phyloP scores from a whole-genome alignment of 2,329 filamentous ascomycete genomes.

The Nemania sp. region DNA sequence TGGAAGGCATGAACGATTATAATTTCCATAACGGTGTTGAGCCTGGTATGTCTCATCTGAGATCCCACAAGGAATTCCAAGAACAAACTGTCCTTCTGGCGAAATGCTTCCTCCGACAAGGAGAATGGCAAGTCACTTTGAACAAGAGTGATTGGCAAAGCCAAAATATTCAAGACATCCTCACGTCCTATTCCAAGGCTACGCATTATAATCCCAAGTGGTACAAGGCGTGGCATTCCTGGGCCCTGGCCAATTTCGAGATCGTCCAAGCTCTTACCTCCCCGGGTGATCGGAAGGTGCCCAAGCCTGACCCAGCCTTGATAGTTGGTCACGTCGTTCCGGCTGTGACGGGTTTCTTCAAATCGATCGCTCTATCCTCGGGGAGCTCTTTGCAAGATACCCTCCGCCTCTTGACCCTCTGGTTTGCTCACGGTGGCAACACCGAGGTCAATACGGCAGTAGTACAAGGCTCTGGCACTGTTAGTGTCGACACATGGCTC shows the following conservation, averaged over 20 bases:
- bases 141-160: conserved; percentile 91
- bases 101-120: conserved; percentile 95
- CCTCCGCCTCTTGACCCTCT: conserved; percentile 88
- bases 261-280: conserved; percentile 87
- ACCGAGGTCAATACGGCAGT: conserved; percentile 89
- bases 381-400: conserved; percentile 97
- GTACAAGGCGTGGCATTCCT: conserved; percentile 99
- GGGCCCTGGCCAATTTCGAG: conserved; percentile 98
- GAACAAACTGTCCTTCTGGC: conserved; percentile 81
- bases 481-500: conserved; percentile 98
- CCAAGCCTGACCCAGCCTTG: conserved; percentile 70
- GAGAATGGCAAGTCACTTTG: conserved; percentile 91
- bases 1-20: conserved; percentile 61
- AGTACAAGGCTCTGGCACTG: conserved; percentile 88
- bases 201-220: conserved; percentile 94
- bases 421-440: conserved; percentile 94
- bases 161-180: conserved; percentile 85
- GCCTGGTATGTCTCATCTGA: conserved; percentile 59
- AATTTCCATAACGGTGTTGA: conserved; percentile 63
- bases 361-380: conserved; percentile 91
- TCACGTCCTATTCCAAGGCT: conserved; percentile 90
- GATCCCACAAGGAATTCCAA: conserved; percentile 65
- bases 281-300: conserved; percentile 67
- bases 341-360: conserved; percentile 95
- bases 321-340: conserved; percentile 92